Evolutionary conservation across 2,329 filamentous ascomycete species (phyloP).

Genomic region (Botrytis cinerea): DNA sequence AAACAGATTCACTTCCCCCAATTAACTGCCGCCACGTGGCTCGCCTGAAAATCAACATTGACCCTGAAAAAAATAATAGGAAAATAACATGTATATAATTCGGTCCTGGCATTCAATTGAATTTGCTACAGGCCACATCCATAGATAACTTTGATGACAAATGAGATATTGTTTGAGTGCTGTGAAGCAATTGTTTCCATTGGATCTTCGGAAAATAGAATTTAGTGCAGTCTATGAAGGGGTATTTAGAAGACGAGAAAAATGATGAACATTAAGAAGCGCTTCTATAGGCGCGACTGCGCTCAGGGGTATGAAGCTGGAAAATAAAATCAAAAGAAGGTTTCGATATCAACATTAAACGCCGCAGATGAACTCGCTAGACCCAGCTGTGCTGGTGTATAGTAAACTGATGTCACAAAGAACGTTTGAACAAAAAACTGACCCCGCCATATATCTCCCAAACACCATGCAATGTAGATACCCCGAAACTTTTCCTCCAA

Average conservation of each 20-base stretch:
- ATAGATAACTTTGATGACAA: slow-evolving; percentile 22
- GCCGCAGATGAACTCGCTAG: slow-evolving; percentile 28
- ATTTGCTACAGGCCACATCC: slow-evolving; percentile 20
- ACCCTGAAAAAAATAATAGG: slow-evolving; percentile 2
- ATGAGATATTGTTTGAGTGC: slow-evolving; percentile 24
- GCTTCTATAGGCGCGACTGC: slow-evolving; percentile 32
- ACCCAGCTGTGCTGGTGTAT: slow-evolving; percentile 24
- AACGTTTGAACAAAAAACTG: slow-evolving; percentile 33
- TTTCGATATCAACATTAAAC: slow-evolving; percentile 29
- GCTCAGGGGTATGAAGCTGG: slow-evolving; percentile 35
- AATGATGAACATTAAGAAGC: slow-evolving; percentile 30
- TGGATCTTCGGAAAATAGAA: slow-evolving; percentile 23
- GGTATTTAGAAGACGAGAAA: slow-evolving; percentile 37
- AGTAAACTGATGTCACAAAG: slow-evolving; percentile 31
- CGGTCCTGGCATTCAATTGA: slow-evolving; percentile 19
- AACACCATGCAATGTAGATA: slow-evolving; percentile 43
- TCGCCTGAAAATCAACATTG: neutral
- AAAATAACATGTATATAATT: slow-evolving; percentile 19
- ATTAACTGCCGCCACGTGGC: slow-evolving; percentile 17
- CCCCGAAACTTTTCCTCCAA: slow-evolving; percentile 40
- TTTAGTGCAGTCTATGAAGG: slow-evolving; percentile 38
- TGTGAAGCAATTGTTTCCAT: slow-evolving; percentile 23
- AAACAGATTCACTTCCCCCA: slow-evolving; percentile 16
- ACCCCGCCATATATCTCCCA: slow-evolving; percentile 31
- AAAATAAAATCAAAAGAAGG: slow-evolving; percentile 32